Percentiles rank a stretch among this genome's conserved stretches.
Conservation (phyloP, 345 rosid species). For the Corchorus capsularis region DNA sequence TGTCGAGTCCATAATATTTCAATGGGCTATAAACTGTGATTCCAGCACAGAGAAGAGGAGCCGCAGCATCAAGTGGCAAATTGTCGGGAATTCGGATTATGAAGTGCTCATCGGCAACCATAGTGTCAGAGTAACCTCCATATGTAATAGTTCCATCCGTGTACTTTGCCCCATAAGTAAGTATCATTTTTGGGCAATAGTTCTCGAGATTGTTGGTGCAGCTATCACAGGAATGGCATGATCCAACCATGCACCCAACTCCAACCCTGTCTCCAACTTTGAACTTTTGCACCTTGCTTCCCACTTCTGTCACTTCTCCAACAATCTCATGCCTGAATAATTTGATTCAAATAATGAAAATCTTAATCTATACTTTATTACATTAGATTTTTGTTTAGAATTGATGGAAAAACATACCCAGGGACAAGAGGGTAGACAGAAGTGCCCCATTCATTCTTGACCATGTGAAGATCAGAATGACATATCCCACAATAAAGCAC, state of each 20-base stretch:
- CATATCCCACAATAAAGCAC: constrained; percentile 52
- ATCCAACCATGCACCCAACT: constrained; percentile 52
- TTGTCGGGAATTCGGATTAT: constrained; percentile 49
- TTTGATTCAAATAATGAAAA: background rate
- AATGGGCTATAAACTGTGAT: constrained; percentile 58
- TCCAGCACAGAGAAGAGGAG: constrained; percentile 71
- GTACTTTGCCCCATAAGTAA: constrained; percentile 30
- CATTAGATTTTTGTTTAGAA: background rate
- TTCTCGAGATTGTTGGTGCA: constrained; percentile 48
- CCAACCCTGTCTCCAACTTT: constrained; percentile 59
- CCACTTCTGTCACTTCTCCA: constrained; percentile 54
- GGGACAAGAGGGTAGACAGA: constrained; percentile 54
- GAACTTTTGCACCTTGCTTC: constrained; percentile 45
- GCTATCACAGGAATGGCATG: constrained; percentile 50
- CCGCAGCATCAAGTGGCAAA: constrained; percentile 46
- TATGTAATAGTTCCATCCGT: constrained; percentile 45
- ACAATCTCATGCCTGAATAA: constrained; percentile 58
- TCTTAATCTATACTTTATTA: background rate
- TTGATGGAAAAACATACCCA: constrained; percentile 32
- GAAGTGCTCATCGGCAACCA: constrained; percentile 45
- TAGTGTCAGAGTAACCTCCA: constrained; percentile 57
- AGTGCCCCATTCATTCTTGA: constrained; percentile 51
- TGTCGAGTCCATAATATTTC: constrained; percentile 42
- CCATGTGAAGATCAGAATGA: constrained; percentile 46
- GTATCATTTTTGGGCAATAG: constrained; percentile 46